Percentiles rank a stretch among this genome's conserved stretches.
phyloP scores from a whole-genome alignment of 768 basidiomycete genomes.

The Amanita muscaria region DNA sequence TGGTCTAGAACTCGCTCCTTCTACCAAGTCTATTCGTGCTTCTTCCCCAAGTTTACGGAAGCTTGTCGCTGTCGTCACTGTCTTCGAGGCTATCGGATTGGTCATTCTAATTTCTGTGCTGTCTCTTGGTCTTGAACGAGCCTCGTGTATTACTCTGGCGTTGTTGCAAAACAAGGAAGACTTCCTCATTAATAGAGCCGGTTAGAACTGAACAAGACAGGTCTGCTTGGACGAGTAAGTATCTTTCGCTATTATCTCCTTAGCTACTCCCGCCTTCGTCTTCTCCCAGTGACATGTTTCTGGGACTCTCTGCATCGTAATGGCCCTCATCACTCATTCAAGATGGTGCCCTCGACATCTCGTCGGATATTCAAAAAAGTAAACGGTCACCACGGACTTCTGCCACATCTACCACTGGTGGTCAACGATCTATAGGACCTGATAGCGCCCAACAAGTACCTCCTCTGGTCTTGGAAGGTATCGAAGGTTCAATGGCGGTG shows the following conservation, averaged over 20 bases:
- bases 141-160: not conserved
- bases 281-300: no score
- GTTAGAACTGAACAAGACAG: not conserved
- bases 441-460: no score
- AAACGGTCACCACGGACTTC: constrained; percentile 7
- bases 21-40: not conserved
- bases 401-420: not conserved
- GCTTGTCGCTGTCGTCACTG: constrained; percentile 4
- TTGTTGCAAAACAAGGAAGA: not conserved
- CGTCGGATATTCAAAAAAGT: no score
- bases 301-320: no score
- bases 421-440: no score
- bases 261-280: no score
- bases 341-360: no score
- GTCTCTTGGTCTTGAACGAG: constrained; percentile 3
- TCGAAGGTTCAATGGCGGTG: constrained; percentile 1
- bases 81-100: constrained; percentile 1
- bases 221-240: no score
- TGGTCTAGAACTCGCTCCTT: constrained; percentile 3
- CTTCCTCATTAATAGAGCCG: not conserved
- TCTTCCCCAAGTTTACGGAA: constrained; percentile 3
- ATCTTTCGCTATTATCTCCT: no score
- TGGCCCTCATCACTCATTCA: no score
- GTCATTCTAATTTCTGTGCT: constrained; percentile 5
- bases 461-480: not conserved